Evolutionary conservation across 2,329 filamentous ascomycete species (phyloP), one percentile per base, ranked within the genome.

Genomic region (Scolecobasidium constrictum): DNA sequence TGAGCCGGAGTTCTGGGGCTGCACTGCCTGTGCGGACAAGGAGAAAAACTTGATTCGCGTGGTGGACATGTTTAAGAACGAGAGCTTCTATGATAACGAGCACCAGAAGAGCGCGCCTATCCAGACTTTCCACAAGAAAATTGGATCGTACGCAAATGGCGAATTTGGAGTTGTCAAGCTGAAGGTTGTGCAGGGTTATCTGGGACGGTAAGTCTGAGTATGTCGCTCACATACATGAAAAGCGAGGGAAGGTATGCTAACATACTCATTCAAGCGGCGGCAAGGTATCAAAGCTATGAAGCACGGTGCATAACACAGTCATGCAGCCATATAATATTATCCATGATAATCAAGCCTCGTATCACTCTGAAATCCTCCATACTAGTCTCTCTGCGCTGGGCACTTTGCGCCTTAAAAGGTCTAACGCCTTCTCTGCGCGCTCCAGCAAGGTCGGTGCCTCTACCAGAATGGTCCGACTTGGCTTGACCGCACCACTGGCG

Each of bases 361-460:
- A 38, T 38, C 9, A 12, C 9, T 62, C 59, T 22, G 55, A 51
- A 19, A 63, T 49, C 34, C 51, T 51, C 57, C 61, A 62, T 1
- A 69, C 62, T 45, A 70, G 47, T 33, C 64, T 59, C 54, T 68
- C 64, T 17, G 64, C 66, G 47, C 65, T 69, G 19, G 60, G 61
- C 35, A 65, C 61, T 47, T 64, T 67, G 38, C 60, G 56, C 42
- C 66, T 56, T 44, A 70, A 50, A 46, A 59, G 51, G 51, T 64
- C 55, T 56, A 72, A 53, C 3, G 67, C 67, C 15, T 52, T 58
- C 47, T 69, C 59, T 34, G 61, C 62, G 37, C 63, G 53, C 43
- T 65, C 62, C 12, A 68, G 49, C 47, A 68, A 31, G 3, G 61
- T 66, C 34, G 53, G 46, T 1, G 62, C 67, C 41, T 69, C 65